Percentiles rank a stretch among this genome's conserved stretches.
These are phyloP conservation scores for Leavenworthia alabamica DNA, from an alignment of 345 rosid species.

Conservation along the genomic window DNA sequence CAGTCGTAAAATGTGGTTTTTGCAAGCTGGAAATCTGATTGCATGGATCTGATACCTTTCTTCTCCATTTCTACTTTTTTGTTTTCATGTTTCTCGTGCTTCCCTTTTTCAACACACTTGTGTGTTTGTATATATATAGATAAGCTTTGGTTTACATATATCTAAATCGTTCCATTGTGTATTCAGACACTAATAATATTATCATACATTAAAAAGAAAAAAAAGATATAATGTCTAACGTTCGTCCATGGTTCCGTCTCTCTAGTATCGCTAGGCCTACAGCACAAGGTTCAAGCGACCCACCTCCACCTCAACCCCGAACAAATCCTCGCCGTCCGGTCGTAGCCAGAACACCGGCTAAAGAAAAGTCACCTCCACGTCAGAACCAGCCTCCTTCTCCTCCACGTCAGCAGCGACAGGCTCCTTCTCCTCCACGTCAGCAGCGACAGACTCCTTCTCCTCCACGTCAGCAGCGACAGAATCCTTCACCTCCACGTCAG, in stretches of 20 bases:
- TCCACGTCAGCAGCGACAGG: background rate
- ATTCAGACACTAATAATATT: constrained; percentile 3
- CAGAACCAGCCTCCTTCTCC: background rate
- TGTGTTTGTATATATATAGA: constrained; percentile 3
- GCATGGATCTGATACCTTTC: constrained; percentile 36
- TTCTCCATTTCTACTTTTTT: constrained; percentile 3
- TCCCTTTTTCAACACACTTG: constrained; percentile 11
- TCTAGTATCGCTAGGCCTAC: constrained; percentile 32
- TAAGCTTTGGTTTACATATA: background rate
- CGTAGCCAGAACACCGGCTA: background rate
- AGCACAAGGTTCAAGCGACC: constrained; percentile 29
- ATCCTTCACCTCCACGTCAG: background rate
- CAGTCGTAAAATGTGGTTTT: constrained; percentile 32
- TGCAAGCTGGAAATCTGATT: constrained; percentile 33
- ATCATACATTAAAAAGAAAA: background rate
- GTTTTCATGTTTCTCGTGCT: constrained; percentile 23
- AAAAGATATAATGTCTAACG: constrained; percentile 22
- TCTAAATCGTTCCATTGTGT: constrained; percentile 15
- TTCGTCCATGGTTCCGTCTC: constrained; percentile 40
- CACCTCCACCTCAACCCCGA: constrained; percentile 24
- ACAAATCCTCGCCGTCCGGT: constrained; percentile 25
- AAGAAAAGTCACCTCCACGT: constrained; percentile 22
- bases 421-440: constrained; percentile 8
- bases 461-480: constrained; percentile 11
- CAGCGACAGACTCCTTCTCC: constrained; percentile 11